These are phyloP conservation scores for Ceratopteris richardii DNA, from an alignment of 75 land plant species.

Conservation along the genomic window DNA sequence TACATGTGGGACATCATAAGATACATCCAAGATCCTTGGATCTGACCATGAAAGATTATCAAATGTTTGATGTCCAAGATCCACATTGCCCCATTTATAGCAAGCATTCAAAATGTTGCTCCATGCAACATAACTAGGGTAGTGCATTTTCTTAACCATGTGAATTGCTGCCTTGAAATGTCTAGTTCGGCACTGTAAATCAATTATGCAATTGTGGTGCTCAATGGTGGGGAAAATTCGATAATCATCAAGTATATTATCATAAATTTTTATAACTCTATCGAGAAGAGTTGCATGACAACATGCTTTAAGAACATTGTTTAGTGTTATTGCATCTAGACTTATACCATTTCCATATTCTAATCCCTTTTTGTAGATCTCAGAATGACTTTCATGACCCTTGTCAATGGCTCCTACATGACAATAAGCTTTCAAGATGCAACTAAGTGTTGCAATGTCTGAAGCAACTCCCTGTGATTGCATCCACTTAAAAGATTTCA, in stretches of 20 bases:
- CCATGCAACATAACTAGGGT: slow-evolving; percentile 6
- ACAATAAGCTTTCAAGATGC: slow-evolving; percentile 9
- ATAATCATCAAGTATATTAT: slow-evolving; percentile 3
- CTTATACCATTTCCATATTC: slow-evolving; percentile 9
- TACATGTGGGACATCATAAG: no score
- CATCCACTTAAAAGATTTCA: slow-evolving; percentile 13
- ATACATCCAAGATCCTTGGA: no score
- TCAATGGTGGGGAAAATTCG: slow-evolving; percentile 4
- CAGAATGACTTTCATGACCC: slow-evolving; percentile 37
- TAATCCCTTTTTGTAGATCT: slow-evolving; percentile 29
- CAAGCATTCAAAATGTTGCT: slow-evolving; percentile 6
- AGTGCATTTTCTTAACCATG: not conserved
- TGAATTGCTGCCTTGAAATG: slow-evolving; percentile 3
- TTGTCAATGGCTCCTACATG: slow-evolving; percentile 29
- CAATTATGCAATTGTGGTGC: slow-evolving; percentile 12
- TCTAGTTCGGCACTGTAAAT: slow-evolving; percentile 14
- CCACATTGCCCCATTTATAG: slow-evolving; percentile 5
- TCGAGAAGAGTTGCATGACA: slow-evolving; percentile 12
- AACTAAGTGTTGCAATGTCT: slow-evolving; percentile 13
- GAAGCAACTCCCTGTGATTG: not conserved
- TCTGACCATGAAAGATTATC: not conserved
- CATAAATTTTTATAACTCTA: not conserved
- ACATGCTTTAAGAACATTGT: slow-evolving; percentile 23
- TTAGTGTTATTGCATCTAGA: slow-evolving; percentile 17
- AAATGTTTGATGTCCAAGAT: not conserved